phyloP scores from a whole-genome alignment of 1,284 basidiomycete species.

The Sphaerobolus stellatus region DNA sequence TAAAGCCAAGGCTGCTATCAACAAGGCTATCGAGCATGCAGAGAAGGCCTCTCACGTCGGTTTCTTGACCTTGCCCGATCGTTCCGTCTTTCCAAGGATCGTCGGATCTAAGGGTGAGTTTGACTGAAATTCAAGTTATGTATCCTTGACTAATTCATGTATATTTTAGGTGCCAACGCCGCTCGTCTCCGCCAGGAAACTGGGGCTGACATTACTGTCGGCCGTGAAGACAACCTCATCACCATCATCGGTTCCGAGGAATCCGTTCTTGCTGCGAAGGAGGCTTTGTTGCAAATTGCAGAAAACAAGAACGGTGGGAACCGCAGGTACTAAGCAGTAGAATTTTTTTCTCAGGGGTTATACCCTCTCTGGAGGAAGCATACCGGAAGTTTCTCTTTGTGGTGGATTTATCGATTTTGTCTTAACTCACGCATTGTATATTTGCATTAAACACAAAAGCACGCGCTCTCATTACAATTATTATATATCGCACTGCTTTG shows the following conservation, averaged over 20 bases:
- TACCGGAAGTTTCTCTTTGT: too few relatives aligned
- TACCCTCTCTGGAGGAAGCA: too few relatives aligned
- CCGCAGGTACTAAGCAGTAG: too few relatives aligned
- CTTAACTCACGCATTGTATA: too few relatives aligned
- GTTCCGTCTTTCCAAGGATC: constrained; percentile 78
- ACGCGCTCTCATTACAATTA: too few relatives aligned
- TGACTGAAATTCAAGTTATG: background rate
- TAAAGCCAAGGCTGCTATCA: constrained; percentile 64
- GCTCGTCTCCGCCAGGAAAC: constrained; percentile 81
- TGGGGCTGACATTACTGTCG: constrained; percentile 85
- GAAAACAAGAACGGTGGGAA: constrained; percentile 45
- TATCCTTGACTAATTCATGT: background rate
- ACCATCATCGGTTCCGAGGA: constrained; percentile 71
- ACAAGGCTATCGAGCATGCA: constrained; percentile 73
- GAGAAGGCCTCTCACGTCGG: constrained; percentile 73
- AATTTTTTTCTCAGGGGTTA: too few relatives aligned
- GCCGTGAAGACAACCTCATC: constrained; percentile 81
- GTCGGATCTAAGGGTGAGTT: constrained; percentile 71
- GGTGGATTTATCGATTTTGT: too few relatives aligned
- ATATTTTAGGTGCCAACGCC: constrained; percentile 62
- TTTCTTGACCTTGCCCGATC: constrained; percentile 74
- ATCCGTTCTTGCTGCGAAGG: constrained; percentile 71
- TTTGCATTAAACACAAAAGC: too few relatives aligned
- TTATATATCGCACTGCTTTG: background rate
- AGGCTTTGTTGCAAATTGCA: constrained; percentile 74